Conservation (phyloP, 257 asterid genomes). For the Fraxinus americana region DNA sequence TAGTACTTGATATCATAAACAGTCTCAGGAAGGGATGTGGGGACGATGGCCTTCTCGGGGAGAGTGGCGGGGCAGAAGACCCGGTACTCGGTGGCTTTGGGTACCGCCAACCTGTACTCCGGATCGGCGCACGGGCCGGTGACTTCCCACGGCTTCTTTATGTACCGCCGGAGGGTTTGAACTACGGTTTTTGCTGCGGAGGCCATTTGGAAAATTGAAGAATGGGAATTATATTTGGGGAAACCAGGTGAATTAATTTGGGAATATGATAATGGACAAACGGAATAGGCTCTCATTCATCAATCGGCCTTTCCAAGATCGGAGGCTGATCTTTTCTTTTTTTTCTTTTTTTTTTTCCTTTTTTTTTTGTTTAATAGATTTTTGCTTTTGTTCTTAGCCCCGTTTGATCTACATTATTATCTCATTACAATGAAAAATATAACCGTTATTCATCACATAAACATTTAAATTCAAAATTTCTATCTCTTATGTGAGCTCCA, state of each 20-base stretch:
- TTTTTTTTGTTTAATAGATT: too few species aligned
- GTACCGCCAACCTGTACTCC: slow-evolving; percentile 54
- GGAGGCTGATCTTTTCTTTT: too few species aligned
- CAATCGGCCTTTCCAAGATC: too few species aligned
- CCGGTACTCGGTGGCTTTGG: slow-evolving; percentile 88
- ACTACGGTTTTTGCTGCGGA: slow-evolving; percentile 66
- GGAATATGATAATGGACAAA: neutral
- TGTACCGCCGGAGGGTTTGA: slow-evolving; percentile 69
- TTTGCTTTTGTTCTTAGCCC: too few species aligned
- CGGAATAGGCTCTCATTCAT: too few species aligned
- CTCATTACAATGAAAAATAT: too few species aligned
- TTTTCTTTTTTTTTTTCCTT: too few species aligned
- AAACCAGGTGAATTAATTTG: neutral
- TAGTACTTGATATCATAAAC: slow-evolving; percentile 93
- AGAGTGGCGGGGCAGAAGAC: slow-evolving; percentile 76
- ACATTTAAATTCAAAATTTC: too few species aligned
- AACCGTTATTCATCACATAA: too few species aligned
- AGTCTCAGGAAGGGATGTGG: slow-evolving; percentile 76
- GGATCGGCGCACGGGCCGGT: slow-evolving; percentile 77
- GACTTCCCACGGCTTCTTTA: slow-evolving; percentile 82
- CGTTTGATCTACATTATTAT: too few species aligned
- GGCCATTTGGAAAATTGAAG: slow-evolving; percentile 49
- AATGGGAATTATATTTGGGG: slow-evolving; percentile 24
- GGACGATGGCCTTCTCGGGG: slow-evolving; percentile 62
- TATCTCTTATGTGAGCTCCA: too few species aligned